Evolutionary conservation across 257 asterid species (phyloP).

Genomic region (Thymus mandschuricus): DNA sequence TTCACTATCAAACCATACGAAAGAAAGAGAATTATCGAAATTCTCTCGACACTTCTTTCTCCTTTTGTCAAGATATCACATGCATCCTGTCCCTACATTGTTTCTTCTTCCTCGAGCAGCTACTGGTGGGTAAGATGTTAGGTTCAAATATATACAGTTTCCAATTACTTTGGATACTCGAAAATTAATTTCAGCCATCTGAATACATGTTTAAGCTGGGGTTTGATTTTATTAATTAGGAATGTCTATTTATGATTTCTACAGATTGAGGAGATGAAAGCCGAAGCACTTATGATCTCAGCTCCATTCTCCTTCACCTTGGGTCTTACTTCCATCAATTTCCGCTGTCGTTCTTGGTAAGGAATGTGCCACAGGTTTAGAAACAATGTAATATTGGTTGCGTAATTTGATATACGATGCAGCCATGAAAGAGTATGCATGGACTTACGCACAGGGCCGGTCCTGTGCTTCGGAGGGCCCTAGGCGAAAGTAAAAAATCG

Average conservation of each 20-base stretch:
- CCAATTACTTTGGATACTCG: neutral
- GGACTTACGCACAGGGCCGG: constrained; percentile 89
- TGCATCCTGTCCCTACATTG: no score
- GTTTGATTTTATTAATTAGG: constrained; percentile 10
- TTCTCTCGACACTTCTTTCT: no score
- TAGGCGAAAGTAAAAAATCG: no score
- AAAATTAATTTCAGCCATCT: neutral
- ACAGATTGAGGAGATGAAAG: constrained; percentile 71
- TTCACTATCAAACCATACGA: no score
- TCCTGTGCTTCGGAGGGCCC: no score
- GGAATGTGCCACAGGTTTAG: neutral
- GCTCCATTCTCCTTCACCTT: constrained; percentile 84
- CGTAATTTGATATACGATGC: constrained; percentile 42
- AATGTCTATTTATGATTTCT: constrained; percentile 16
- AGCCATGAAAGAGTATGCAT: constrained; percentile 75
- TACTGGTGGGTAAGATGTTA: constrained; percentile 60
- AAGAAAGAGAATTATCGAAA: no score
- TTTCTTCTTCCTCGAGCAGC: constrained; percentile 86
- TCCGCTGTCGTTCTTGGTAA: constrained; percentile 72
- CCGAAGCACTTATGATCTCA: constrained; percentile 66
- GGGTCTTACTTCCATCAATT: constrained; percentile 67
- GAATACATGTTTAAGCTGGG: neutral
- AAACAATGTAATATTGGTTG: neutral
- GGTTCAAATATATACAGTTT: constrained; percentile 16
- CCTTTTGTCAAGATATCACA: no score